phyloP scores from a whole-genome alignment of 2,329 filamentous ascomycete species.

The Pseudocercospora fuligena region DNA sequence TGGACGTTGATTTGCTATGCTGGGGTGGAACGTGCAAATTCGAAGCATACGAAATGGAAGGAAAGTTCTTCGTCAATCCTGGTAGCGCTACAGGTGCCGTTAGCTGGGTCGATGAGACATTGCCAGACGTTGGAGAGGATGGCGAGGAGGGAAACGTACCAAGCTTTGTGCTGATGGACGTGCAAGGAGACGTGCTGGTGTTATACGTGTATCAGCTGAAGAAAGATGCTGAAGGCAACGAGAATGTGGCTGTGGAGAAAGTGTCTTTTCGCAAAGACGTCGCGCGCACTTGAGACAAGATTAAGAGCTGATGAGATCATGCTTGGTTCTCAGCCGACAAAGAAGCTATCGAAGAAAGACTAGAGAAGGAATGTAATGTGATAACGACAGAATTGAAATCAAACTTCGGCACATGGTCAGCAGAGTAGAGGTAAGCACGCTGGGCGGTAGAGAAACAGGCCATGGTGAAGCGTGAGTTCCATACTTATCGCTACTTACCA shows the following conservation, averaged over 20 bases:
- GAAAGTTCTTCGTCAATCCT: constrained; percentile 73
- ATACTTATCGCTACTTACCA: background rate
- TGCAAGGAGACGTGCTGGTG: constrained; percentile 94
- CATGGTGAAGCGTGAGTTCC: background rate
- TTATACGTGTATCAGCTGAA: constrained; percentile 82
- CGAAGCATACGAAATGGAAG: constrained; percentile 73
- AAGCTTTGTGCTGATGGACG: constrained; percentile 97
- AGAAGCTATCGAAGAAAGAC: background rate
- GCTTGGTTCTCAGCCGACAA: constrained; percentile 11
- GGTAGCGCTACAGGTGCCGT: constrained; percentile 71
- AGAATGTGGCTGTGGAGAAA: constrained; percentile 61
- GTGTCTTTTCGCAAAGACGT: constrained; percentile 59
- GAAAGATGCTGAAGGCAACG: constrained; percentile 57
- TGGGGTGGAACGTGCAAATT: constrained; percentile 74
- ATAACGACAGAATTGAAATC: background rate
- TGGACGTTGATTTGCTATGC: constrained; percentile 72
- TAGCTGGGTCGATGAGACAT: constrained; percentile 56
- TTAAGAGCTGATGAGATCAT: constrained; percentile 22
- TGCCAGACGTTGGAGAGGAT: constrained; percentile 46
- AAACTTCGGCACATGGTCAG: background rate
- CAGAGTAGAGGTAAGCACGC: background rate
- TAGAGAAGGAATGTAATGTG: background rate
- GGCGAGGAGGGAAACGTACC: constrained; percentile 70
- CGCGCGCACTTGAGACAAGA: constrained; percentile 22
- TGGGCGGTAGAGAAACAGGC: background rate